Base-by-base conservation (phyloP, 768 basidiomycete species). In the Coprinellus aureogranulatus region DNA sequence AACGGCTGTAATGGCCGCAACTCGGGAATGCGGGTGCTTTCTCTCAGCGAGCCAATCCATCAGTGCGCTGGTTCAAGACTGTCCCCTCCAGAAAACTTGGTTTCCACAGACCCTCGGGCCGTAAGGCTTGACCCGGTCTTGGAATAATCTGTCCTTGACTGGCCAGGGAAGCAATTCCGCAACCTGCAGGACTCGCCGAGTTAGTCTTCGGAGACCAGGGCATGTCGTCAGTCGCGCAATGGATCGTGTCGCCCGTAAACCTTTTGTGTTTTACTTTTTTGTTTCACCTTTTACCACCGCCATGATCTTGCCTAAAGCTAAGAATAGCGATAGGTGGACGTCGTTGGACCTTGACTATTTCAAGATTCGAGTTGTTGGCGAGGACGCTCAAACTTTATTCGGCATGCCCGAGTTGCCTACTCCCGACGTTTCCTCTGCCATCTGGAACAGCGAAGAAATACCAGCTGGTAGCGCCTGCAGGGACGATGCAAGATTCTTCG, bases 1-100 rank as follows among this genome's bases (percentile, higher is more conserved):
- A 90, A 83, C 76, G 89, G 90, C 81, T 92, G 89, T 91, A 82
- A 71, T 65, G 90, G 89, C 87, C 87, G 82, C 75, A 78, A 88
- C 65, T 78, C 78, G 84, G 90, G 90, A 86, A 90, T 91, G 88
- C 77, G 85, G 75, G 75, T 79, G 82, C 80, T 82, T 80, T 73
- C 72, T 72, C 59, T 74, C 75, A 88, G 82, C 84, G 88, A 82
- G 70, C 61, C 44, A 70, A 64, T 72, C 75, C 82, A 79, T 76
- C 71, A 81, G 90, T 84, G 90, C 90, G 89, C 90, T 89, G 86
- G 87, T 90, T 91, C 90, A 88, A 91, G 88, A 81, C 88, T 81
- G 85, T 85, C 87, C 87, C 88, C 90, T 90, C 89, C 88, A 84
- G 90, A 92, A 90, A 91, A 90, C 87, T 92, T 90, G 89, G 89